Base-by-base conservation (phyloP, 2,329 filamentous ascomycete species). In the Colletotrichum eleusines region DNA sequence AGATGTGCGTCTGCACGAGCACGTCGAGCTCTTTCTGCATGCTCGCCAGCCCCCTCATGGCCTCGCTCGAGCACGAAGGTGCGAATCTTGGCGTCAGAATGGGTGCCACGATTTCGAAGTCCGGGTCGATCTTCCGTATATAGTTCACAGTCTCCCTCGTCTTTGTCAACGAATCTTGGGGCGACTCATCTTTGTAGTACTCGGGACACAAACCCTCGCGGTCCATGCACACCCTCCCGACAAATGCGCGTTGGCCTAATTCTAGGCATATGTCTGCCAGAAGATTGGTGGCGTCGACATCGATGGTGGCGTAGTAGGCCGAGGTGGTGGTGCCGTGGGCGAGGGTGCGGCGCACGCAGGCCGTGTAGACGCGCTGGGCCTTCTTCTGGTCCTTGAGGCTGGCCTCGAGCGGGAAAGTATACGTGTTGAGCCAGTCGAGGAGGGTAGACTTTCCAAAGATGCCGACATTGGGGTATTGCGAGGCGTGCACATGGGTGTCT, bases 171-270 rank as follows among this genome's bases (percentile, higher is more conserved):
- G 90, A 86, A 31, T 85, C 83, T 2, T 87, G 87, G 0, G 90
- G 81, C 20, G 87, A 90, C 68, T 88, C 87, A 78, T 99, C 96
- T 28, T 90, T 87, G 82, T 98, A 98, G 83, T 91, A 93, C 1
- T 88, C 86, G 0, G 95, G 95, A 46, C 90, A 91, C 5, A 92
- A 81, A 0, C 82, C 79, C 0, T 80, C 79, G 38, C 87, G 87
- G 79, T 98, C 94, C 96, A 99, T 98, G 84, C 95, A 98, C n/a
- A 97, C 93, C 50, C 96, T 88, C 40, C 96, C 96, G 50, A 99
- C 89, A 74, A 98, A 93, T 8, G 96, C 96, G 63, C 96, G 87
- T 82, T 99, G 96, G 54, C 96, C 96, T 33, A 89, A 84, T 0
- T 83, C 78, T n/a, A 93, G 85, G 77, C 95, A 98, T 23, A 98